Base-by-base conservation (phyloP, 164 flowering plant genomes). In the Macadamia integrifolia region DNA sequence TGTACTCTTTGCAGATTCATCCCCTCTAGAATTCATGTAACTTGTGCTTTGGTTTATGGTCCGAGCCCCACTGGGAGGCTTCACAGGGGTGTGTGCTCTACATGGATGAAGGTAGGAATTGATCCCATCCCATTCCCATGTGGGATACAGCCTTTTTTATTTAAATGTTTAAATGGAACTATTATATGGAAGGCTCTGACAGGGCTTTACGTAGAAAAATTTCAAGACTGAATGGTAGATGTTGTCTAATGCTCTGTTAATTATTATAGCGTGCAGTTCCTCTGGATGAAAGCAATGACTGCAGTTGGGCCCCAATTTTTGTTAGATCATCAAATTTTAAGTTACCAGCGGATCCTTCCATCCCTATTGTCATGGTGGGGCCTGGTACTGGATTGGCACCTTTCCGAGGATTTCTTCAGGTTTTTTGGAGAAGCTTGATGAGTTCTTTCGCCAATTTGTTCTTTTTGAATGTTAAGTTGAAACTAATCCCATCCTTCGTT, bases 31-130 rank as follows among this genome's bases (percentile, higher is more conserved):
- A 82, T 93, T 69, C 97, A 93, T 79, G 94, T 93, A 1, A 89
- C 98, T 3, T 89, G 89, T 84, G 94, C 98, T 6, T 70, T 93
- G 66, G 98, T 93, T 57, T 79, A 82, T 77, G 97, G 85, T 46
- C 80, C 80, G 40, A 88, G 79, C 60, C 98, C 97, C 31, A 88
- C 98, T 0, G 97, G 97, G 55, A 79, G 97, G 74, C 84, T 93
- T 68, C 98, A 93, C 75, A 83, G 72, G 75, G 98, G 98, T 32
- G 86, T 93, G 49, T 91, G 94, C 69, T 93, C 98, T 61, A 91
- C 96, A 15, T 93, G 98, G 98, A 91, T 91, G 92, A 91, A 91
- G 97, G 98, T 93, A 58, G 57, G 67, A 49, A 10, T 32, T 63
- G 49, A n/a, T 9, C n/a, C 11, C 23, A 17, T 60, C 49, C 40